Evolutionary conservation across 108 stramenopile genomes (phyloP), one percentile per base, ranked within the genome.

Genomic region (Conticribra guillardii): DNA sequence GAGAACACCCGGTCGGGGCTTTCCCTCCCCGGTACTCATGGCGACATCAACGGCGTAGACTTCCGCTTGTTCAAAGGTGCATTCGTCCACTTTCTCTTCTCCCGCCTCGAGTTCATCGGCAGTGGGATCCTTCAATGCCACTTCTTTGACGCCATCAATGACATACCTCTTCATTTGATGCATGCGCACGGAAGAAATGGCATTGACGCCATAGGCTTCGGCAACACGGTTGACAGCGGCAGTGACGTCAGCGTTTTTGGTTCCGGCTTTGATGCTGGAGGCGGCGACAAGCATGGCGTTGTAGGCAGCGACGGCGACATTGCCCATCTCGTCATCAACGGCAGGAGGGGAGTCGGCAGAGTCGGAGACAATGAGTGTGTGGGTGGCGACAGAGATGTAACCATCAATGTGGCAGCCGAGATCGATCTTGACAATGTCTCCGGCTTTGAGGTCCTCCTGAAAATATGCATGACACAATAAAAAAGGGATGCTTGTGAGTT

Each of bases 111-210:
- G 63, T 34, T 90, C 93, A 28, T 93, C 86, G 7, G 91, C 86
- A 30, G 73, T 80, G 8, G 92, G 94, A 58, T 82, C 87, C 59
- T 84, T 83, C 33, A 96, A 69, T 8, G 95, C 88, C 60, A 98
- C 90, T 67, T 96, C 94, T 81, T 99, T 97, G 67, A 95, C 90
- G 17, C 96, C 98, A 72, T 99, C 97, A 59, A 99, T 87, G 23
- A 99, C 95, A 55, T 90, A 98, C 65, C 94, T 90, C 73, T 99
- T 99, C 95, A 99, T 98, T 87, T 99, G 98, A 74, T 98, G 98
- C 97, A 97, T 98, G 32, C 97, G 84, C 21, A 97, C 96, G 18
- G 96, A 96, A 16, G 92, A 75, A 66, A 98, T 88, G 51, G 96
- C 85, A 29, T 89, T 97, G 55, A 99, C 99, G 34, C 89, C 96